phyloP scores from a whole-genome alignment of 2,329 filamentous ascomycete species.

The Sarocladium oryzae region DNA sequence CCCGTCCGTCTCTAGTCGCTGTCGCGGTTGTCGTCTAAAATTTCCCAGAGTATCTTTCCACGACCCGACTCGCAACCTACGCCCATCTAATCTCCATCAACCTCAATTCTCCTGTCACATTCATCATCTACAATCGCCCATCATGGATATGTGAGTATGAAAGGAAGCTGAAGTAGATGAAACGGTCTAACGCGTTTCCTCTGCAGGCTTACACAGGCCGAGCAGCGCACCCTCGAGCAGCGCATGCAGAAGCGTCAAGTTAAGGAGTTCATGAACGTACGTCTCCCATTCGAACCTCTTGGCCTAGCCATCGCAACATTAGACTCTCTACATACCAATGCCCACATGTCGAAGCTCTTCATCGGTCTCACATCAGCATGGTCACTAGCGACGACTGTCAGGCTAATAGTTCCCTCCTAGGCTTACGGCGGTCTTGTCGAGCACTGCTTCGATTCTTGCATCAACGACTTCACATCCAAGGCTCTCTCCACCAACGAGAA shows the following conservation, averaged over 20 bases:
- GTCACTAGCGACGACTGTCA: too few species aligned
- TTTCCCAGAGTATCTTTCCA: slow-evolving; percentile 1
- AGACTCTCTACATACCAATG: neutral
- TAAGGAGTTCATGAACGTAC: slow-evolving; percentile 96
- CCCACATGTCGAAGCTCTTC: too few species aligned
- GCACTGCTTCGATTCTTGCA: slow-evolving; percentile 92
- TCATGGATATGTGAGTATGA: slow-evolving; percentile 16
- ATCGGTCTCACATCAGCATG: too few species aligned
- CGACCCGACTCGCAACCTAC: neutral
- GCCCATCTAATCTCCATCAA: neutral
- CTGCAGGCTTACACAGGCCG: slow-evolving; percentile 60
- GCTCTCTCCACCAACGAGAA: slow-evolving; percentile 81
- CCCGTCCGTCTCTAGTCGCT: neutral
- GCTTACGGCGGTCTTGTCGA: slow-evolving; percentile 49
- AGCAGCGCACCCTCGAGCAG: slow-evolving; percentile 88
- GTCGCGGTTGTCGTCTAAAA: slow-evolving; percentile 2
- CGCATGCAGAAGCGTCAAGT: slow-evolving; percentile 98
- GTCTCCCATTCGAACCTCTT: slow-evolving; percentile 29
- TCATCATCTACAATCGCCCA: slow-evolving; percentile 2
- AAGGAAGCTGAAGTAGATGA: too few species aligned
- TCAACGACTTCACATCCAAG: slow-evolving; percentile 98
- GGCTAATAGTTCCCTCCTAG: slow-evolving; percentile 14
- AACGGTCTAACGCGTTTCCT: too few species aligned
- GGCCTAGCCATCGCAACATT: neutral
- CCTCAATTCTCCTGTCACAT: neutral